phyloP scores from a whole-genome alignment of 768 basidiomycete genomes.

The Mycena galericulata region DNA sequence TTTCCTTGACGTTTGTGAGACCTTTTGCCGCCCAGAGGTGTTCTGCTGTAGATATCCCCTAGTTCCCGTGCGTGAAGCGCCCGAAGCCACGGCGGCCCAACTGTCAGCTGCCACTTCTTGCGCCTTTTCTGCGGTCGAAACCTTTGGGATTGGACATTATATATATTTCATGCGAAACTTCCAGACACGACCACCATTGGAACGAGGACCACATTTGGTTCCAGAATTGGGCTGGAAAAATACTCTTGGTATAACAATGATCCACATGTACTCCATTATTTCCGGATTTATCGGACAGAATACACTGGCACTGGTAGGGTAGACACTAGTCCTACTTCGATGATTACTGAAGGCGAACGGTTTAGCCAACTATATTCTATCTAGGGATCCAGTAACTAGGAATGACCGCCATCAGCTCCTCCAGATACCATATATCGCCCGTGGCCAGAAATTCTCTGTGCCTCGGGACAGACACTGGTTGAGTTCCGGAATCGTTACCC shows the following conservation, averaged over 20 bases:
- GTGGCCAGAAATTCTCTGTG: not conserved
- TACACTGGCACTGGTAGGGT: too few relatives aligned
- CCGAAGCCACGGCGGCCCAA: constrained; percentile 76
- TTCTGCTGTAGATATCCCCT: constrained; percentile 64
- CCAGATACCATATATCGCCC: constrained; percentile 55
- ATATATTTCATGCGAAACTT: too few relatives aligned
- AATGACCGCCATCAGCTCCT: constrained; percentile 49
- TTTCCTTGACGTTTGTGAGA: constrained; percentile 68
- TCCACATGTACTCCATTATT: too few relatives aligned
- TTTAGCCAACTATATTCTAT: too few relatives aligned
- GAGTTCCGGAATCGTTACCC: not conserved
- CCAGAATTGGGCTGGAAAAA: too few relatives aligned
- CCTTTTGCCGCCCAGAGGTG: constrained; percentile 70
- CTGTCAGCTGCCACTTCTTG: constrained; percentile 66
- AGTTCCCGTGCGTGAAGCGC: constrained; percentile 68
- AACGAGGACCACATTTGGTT: constrained; percentile 68
- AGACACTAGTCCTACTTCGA: too few relatives aligned
- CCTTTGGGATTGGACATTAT: constrained; percentile 47
- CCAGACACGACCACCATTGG: constrained; percentile 64
- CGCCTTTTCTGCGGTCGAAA: constrained; percentile 69
- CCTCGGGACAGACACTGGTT: not conserved
- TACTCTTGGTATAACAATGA: too few relatives aligned
- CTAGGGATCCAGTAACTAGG: constrained; percentile 53
- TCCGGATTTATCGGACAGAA: too few relatives aligned
- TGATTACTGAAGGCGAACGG: too few relatives aligned